A percentile compares a stretch with the other conserved stretches of the same genome.
Evolutionary conservation across 768 basidiomycete genomes (phyloP).

Genomic region (Leccinum boreale): DNA sequence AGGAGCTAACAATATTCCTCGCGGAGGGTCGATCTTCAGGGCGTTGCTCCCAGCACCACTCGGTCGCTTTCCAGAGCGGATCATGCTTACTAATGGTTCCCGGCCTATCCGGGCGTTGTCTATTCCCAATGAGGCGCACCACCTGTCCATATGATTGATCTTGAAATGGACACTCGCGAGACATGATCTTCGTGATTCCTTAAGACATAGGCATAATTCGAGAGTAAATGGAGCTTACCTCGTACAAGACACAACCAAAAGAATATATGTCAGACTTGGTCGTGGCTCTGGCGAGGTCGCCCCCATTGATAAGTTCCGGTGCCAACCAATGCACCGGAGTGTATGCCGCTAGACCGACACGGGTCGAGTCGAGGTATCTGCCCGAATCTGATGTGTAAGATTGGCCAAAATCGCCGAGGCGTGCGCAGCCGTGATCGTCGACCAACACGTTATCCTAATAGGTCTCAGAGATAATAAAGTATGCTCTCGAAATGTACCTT

Average conservation of each 20-base stretch:
- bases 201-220: not conserved
- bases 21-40: conserved; percentile 17
- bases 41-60: conserved; percentile 8
- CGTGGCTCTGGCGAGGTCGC: conserved; percentile 2
- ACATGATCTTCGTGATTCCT: conserved; percentile 12
- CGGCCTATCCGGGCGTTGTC: conserved; percentile 8
- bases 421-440: conserved; percentile 9
- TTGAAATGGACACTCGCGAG: conserved; percentile 15
- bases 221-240: conserved; percentile 17
- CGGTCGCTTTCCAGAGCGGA: conserved; percentile 10
- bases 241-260: conserved; percentile 29
- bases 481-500: conserved; percentile 2
- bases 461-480: not conserved
- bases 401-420: conserved; percentile 28
- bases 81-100: not conserved
- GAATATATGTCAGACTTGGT: conserved; percentile 25
- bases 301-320: conserved; percentile 20
- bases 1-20: not conserved
- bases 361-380: conserved; percentile 21
- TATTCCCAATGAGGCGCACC: not conserved
- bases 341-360: conserved; percentile 11
- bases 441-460: conserved; percentile 26
- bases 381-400: conserved; percentile 22
- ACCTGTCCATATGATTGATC: not conserved
- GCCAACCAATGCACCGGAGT: conserved; percentile 23